Evolutionary conservation across 179 eudicot genomes (phyloP), one percentile per base, ranked within the genome.

Genomic region (Camellia oleifera): DNA sequence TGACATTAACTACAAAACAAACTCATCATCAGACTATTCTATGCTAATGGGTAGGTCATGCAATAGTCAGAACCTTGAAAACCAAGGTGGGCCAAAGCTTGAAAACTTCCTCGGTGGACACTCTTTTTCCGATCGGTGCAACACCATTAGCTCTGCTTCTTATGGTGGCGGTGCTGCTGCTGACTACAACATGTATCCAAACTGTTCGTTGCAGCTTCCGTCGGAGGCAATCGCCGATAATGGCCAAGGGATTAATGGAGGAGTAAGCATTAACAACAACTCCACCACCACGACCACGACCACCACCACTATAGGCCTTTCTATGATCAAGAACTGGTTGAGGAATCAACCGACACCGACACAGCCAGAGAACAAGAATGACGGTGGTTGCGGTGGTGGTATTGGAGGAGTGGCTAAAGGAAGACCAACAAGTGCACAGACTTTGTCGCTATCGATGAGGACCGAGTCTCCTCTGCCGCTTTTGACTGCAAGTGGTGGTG

Each of bases 251-350:
- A 11, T 70, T 18, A 40, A 9, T 10, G 4, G n/a, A 44, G 70
- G 78, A 4, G 18, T 7, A 1, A 69, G 42, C 6, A 60, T 0
- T n/a, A 42, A 26, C 71, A 17, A 20, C 58, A 83, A 75, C 40
- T 77, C 42, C 45, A 72, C 64, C 54, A 74, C 20, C 7, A 68
- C 78, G 40, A 81, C 26, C 14, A 79, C 75, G 1, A 23, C 26
- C 26, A 68, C 78, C 46, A 81, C 26, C 14, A 79, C 75, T 56
- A 82, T 89, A 75, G 92, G 92, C 18, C 88, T 92, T 9, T 93
- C 97, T 13, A 93, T 90, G 97, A 93, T 93, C 83, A 93, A 91
- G 86, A 90, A 90, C 84, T 90, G 93, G 96, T 70, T 93, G 72
- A 88, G 97, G 65, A 93, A 88, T 83, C 82, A 92, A 77, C 90